Evolutionary conservation across 768 basidiomycete genomes (phyloP).

Genomic region (Lenzites betulinus): DNA sequence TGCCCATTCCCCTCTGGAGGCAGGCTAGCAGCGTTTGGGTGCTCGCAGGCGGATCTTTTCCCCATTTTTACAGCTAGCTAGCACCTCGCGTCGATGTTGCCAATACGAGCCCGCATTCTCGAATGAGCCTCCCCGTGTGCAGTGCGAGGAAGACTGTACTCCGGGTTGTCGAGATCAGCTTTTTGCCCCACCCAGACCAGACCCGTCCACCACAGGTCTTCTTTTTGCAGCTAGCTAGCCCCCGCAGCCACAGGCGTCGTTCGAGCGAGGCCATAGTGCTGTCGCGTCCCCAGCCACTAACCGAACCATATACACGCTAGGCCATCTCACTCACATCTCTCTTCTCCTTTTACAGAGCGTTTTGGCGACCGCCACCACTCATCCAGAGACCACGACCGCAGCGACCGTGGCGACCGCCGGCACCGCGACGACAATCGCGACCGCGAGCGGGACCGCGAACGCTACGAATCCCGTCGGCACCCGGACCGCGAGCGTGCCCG

Average conservation of each 20-base stretch:
- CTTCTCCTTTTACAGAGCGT: conserved; percentile 54
- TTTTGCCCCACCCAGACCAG: not conserved
- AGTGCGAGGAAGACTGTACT: not conserved
- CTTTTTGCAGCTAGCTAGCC: conserved; percentile 15
- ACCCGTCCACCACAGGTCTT: not conserved
- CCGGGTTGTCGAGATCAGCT: conserved; percentile 12
- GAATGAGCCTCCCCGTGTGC: not conserved
- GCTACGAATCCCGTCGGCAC: conserved; percentile 24
- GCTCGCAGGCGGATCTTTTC: conserved; percentile 13
- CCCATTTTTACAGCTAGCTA: conserved; percentile 67
- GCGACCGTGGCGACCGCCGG: conserved; percentile 27
- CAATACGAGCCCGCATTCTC: not conserved
- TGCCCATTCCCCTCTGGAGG: conserved; percentile 26
- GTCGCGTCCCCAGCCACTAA: conserved; percentile 31
- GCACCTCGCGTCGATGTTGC: conserved; percentile 27
- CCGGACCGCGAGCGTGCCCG: conserved; percentile 22
- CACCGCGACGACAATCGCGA: conserved; percentile 33
- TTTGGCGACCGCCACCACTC: conserved; percentile 51
- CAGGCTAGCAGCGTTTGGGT: conserved; percentile 21
- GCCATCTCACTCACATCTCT: conserved; percentile 32
- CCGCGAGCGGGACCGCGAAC: conserved; percentile 21
- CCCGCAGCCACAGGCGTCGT: conserved; percentile 10
- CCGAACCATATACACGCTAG: conserved; percentile 30
- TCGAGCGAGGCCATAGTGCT: not conserved
- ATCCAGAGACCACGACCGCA: conserved; percentile 34